Evolutionary conservation across 805 yeast genomes (phyloP), one percentile per base, ranked within the genome.

Genomic region (Teunomyces cretensis): DNA sequence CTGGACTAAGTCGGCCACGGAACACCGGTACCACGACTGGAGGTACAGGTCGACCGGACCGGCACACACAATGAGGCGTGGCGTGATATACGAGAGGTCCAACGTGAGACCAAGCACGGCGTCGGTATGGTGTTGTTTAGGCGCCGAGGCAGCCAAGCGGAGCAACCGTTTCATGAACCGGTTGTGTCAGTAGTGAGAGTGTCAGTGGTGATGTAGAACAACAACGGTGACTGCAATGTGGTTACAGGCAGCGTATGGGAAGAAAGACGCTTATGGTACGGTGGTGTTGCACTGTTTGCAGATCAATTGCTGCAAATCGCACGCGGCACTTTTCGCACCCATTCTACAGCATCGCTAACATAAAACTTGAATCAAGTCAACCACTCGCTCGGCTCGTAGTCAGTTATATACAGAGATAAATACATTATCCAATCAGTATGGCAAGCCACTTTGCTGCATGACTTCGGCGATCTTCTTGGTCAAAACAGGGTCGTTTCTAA

Each of bases 11-110:
- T 80, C 82, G 0, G 55, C 52, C 1, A 85, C 62, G 28, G 76
- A 71, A 50, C 81, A 80, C 38, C 86, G 70, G 59, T 78, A 84
- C 36, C 75, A 55, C 7, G 68, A 56, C 44, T 74, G 68, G 3
- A 76, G 65, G 26, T 52, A 60, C 26, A 60, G 58, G 37, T 72
- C 70, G 0, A 84, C 77, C 0, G 97, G 97, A 53, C 84, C 87
- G 0, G 96, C 82, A 39, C 88, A 78, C 2, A 86, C 96, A 15
- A 88, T 76, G 12, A 91, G 45, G 46, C 78, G 75, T 0, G 81
- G 43, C 0, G 84, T 75, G 24, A 90, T 75, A 52, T 85, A 84
- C 0, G 90, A 76, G 31, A 89, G 64, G 57, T 90, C 96, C 7
- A 85, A 60, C 12, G 60, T 49, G 11, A 67, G 47, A 8, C 64